Evolutionary conservation across 352 stramenopile genomes (phyloP), one percentile per base, ranked within the genome.

Genomic region (Phytophthora fragariaefolia): DNA sequence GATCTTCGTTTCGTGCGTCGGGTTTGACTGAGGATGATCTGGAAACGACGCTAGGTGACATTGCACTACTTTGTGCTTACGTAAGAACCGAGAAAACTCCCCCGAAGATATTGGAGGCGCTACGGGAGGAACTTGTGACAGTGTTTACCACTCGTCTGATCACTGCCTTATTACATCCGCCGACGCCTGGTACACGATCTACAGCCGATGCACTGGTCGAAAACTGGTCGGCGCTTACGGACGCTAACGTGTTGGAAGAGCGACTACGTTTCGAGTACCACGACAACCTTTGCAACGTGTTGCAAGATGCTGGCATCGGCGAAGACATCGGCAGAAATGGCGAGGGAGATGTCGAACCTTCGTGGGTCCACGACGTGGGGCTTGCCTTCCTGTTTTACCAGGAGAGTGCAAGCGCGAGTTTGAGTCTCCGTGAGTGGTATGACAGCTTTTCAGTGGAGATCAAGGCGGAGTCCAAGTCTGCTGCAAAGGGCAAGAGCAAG

Each of bases 301-400:
- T 92, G n/a, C 51, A 78, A 45, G 68, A 80, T 1, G 70, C 66
- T 26, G 73, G 66, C 4, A 70, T 83, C 17, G 79, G 53, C 2
- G 46, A 74, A 43, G 63, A 64, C 0, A 27, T 49, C 27, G 36
- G 34, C 7, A 38, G 23, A 18, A 55, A 22, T 34, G 45, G 84
- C 3, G 63, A 66, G 23, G 38, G 34, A n/a, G 53, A 65, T 3
- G 28, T 50, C 24, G 30, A 71, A 18, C 45, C 58, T 38, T 76
- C 73, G 38, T 91, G 79, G 71, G 62, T 83, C 17, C 74, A 81
- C 26, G 84, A 95, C 53, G 67, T 91, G 18, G 83, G 83, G 17
- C 53, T 92, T 7, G 80, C 76, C 17, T 92, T 91, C 71, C 49
- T 86, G 30, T 85, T 91, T 50, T 95, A 95, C 56, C 73, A 85